A percentile compares a stretch with the other conserved stretches of the same genome.
phyloP scores from a whole-genome alignment of 2,329 filamentous ascomycete species.

The Fusarium palustre region DNA sequence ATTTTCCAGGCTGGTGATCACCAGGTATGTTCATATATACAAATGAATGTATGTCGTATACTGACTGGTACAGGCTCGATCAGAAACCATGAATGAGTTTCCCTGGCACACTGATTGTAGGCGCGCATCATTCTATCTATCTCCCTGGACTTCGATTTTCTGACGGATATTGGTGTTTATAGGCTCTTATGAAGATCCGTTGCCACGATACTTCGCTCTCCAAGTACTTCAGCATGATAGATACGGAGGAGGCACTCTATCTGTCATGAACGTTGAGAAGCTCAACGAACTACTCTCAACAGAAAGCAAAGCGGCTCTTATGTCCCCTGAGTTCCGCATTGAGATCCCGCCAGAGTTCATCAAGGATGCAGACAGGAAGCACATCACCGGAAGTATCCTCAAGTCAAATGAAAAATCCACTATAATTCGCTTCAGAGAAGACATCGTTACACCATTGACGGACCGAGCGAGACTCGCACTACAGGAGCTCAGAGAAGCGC shows the following conservation, averaged over 20 bases:
- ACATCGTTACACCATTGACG: slow-evolving; percentile 49
- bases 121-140: too few species aligned
- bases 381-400: slow-evolving; percentile 45
- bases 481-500: slow-evolving; percentile 38
- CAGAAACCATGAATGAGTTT: slow-evolving; percentile 57
- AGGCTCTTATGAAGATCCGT: slow-evolving; percentile 50
- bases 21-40: slow-evolving; percentile 51
- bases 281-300: slow-evolving; percentile 46
- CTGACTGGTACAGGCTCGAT: neutral
- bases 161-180: too few species aligned
- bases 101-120: slow-evolving; percentile 60
- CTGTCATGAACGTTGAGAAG: slow-evolving; percentile 51
- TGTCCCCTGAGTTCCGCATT: slow-evolving; percentile 49
- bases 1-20: slow-evolving; percentile 48
- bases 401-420: neutral
- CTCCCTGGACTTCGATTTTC: too few species aligned
- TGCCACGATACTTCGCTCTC: slow-evolving; percentile 56
- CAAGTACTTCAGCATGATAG: slow-evolving; percentile 57
- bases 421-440: slow-evolving; percentile 50
- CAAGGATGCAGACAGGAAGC: slow-evolving; percentile 37
- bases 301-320: slow-evolving; percentile 38
- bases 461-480: slow-evolving; percentile 41
- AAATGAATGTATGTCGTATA: neutral
- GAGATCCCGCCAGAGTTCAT: slow-evolving; percentile 52
- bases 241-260: slow-evolving; percentile 56